These are phyloP conservation scores for Calonectria multiphialidica DNA, from an alignment of 2,329 filamentous ascomycete genomes.

Conservation along the genomic window DNA sequence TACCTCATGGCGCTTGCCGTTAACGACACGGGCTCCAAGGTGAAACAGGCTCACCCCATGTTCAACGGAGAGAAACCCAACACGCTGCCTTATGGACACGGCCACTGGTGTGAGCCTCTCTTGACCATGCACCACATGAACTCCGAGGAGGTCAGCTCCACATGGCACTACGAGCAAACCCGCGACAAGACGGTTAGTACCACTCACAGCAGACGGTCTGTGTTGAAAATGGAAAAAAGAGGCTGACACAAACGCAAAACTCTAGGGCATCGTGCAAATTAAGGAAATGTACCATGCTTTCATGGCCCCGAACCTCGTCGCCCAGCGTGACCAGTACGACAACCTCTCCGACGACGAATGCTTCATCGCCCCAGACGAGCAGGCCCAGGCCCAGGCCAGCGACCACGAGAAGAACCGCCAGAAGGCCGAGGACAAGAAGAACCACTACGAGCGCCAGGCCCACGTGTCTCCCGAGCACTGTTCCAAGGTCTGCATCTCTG, in stretches of 20 bases:
- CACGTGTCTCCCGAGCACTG: slow-evolving; percentile 61
- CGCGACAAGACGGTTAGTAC: slow-evolving; percentile 55
- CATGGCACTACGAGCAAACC: slow-evolving; percentile 67
- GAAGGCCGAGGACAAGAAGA: slow-evolving; percentile 54
- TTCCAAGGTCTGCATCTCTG: slow-evolving; percentile 60
- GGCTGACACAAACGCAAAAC: slow-evolving; percentile 24
- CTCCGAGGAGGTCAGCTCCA: slow-evolving; percentile 61
- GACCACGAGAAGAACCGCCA: slow-evolving; percentile 49
- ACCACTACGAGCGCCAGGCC: slow-evolving; percentile 56
- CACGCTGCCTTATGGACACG: slow-evolving; percentile 60
- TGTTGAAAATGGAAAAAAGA: not conserved
- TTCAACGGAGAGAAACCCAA: slow-evolving; percentile 68
- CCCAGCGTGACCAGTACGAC: slow-evolving; percentile 62
- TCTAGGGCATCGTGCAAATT: slow-evolving; percentile 58
- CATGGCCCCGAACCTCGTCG: slow-evolving; percentile 57
- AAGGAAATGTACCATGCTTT: slow-evolving; percentile 63
- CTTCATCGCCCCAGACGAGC: slow-evolving; percentile 55
- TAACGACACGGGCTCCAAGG: slow-evolving; percentile 56
- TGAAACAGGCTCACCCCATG: slow-evolving; percentile 63
- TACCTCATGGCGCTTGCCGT: slow-evolving; percentile 62
- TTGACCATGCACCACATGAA: slow-evolving; percentile 69
- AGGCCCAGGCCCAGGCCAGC: slow-evolving; percentile 49
- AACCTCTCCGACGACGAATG: slow-evolving; percentile 63
- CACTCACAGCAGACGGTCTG: not conserved
- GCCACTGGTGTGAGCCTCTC: slow-evolving; percentile 69